A percentile compares a stretch with the other conserved stretches of the same genome.
Conservation (phyloP, 2,329 filamentous ascomycete species). For the Fusarium denticulatum region DNA sequence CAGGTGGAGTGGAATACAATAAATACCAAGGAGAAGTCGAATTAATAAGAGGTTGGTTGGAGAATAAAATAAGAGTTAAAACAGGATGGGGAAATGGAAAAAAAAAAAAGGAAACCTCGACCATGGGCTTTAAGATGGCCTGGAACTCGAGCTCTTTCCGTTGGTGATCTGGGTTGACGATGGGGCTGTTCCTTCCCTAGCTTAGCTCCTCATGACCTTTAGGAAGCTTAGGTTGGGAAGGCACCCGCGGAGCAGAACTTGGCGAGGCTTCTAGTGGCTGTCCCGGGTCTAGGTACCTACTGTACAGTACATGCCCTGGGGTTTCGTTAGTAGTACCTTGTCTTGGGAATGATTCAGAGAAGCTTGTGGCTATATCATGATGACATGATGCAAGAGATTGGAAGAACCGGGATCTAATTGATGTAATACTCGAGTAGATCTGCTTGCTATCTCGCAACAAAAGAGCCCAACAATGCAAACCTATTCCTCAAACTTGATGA, state of each 20-base stretch:
- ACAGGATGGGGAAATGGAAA: slow-evolving; percentile 5
- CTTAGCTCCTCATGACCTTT: slow-evolving; percentile 18
- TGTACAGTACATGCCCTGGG: background rate
- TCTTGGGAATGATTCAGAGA: background rate
- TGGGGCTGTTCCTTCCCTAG: slow-evolving; percentile 25
- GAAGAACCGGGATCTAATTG: background rate
- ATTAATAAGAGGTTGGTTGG: background rate
- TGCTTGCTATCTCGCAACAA: background rate
- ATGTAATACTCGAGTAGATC: background rate
- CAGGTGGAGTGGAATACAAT: background rate
- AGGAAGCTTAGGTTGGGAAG: slow-evolving; percentile 25
- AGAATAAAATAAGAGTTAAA: background rate
- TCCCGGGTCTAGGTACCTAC: background rate
- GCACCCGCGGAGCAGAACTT: slow-evolving; percentile 12
- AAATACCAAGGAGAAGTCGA: background rate
- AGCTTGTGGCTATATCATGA: background rate
- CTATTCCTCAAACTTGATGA: background rate
- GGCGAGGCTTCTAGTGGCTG: slow-evolving; percentile 13
- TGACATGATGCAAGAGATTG: background rate
- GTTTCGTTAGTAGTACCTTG: background rate
- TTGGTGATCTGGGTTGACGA: slow-evolving; percentile 12
- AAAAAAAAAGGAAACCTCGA: slow-evolving; percentile 5
- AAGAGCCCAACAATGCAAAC: background rate
- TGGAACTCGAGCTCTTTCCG: slow-evolving; percentile 22
- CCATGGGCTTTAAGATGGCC: slow-evolving; percentile 6